phyloP scores from a whole-genome alignment of 106 monocot genomes.

The Dioscorea alata region DNA sequence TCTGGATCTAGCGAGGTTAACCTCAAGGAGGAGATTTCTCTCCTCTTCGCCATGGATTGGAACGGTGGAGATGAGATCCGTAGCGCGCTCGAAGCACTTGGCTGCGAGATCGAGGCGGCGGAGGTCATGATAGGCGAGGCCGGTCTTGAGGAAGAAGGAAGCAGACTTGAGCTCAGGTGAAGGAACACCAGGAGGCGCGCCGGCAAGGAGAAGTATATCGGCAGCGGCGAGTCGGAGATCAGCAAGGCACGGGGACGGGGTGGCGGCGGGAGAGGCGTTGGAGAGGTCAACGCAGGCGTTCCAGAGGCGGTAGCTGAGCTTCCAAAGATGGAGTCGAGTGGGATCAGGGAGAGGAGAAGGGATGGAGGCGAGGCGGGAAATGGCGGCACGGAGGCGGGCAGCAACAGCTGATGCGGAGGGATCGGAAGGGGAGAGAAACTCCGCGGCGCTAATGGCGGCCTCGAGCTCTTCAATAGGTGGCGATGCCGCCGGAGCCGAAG shows the following conservation, averaged over 20 bases:
- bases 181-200: conserved; percentile 47
- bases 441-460: conserved; percentile 26
- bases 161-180: conserved; percentile 66
- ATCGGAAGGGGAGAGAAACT: conserved; percentile 28
- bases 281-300: conserved; percentile 88
- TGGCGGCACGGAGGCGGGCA: conserved; percentile 22
- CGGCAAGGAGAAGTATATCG: conserved; percentile 70
- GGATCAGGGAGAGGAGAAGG: conserved; percentile 28
- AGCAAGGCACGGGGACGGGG: conserved; percentile 6
- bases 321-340: conserved; percentile 59
- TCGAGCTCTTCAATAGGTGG: conserved; percentile 37
- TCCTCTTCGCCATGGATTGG: conserved; percentile 42
- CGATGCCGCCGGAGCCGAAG: neutral
- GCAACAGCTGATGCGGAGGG: conserved; percentile 29
- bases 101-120: conserved; percentile 46
- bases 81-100: conserved; percentile 68
- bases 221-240: conserved; percentile 60
- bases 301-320: conserved; percentile 88
- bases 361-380: conserved; percentile 29
- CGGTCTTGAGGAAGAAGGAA: conserved; percentile 73
- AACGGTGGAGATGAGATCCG: conserved; percentile 39
- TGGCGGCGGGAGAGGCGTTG: conserved; percentile 25
- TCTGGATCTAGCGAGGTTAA: conserved; percentile 66
- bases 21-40: conserved; percentile 44
- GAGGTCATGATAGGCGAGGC: conserved; percentile 57